These are phyloP conservation scores for Plasmodium inui DNA, from an alignment of 169 alveolate genomes.

Conservation along the genomic window DNA sequence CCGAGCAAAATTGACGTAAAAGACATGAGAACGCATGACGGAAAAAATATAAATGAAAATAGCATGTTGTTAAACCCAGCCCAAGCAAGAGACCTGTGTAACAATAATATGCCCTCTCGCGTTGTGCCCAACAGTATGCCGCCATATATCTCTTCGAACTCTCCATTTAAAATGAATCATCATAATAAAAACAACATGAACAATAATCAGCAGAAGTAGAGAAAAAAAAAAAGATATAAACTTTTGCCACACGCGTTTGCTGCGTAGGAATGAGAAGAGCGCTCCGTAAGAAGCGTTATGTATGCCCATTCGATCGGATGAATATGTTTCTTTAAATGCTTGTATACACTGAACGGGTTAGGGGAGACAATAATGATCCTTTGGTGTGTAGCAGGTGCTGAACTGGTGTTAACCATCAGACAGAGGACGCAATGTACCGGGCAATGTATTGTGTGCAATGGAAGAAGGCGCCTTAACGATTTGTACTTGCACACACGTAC, in stretches of 20 bases:
- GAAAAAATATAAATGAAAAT: constrained; percentile 36
- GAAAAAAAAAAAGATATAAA: neutral
- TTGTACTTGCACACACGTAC: neutral
- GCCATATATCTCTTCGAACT: constrained; percentile 11
- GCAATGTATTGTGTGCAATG: neutral
- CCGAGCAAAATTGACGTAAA: constrained; percentile 27
- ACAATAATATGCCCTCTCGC: neutral
- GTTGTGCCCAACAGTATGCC: constrained; percentile 12
- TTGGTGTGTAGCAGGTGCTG: neutral
- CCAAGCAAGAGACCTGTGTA: constrained; percentile 28
- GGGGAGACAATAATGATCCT: neutral
- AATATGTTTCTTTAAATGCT: neutral
- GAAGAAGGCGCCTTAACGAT: neutral
- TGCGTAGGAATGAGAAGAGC: neutral
- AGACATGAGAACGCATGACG: constrained; percentile 29
- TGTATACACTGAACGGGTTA: neutral
- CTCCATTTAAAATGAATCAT: constrained; percentile 17
- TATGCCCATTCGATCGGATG: neutral
- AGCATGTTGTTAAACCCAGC: constrained; percentile 18
- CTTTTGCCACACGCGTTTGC: neutral
- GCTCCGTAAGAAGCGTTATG: neutral
- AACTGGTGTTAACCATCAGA: neutral
- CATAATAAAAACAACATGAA: constrained; percentile 31
- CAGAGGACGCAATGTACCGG: neutral
- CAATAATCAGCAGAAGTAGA: constrained; percentile 27